Base-by-base conservation (phyloP, 805 yeast genomes). In the Myxozyma geophila region DNA sequence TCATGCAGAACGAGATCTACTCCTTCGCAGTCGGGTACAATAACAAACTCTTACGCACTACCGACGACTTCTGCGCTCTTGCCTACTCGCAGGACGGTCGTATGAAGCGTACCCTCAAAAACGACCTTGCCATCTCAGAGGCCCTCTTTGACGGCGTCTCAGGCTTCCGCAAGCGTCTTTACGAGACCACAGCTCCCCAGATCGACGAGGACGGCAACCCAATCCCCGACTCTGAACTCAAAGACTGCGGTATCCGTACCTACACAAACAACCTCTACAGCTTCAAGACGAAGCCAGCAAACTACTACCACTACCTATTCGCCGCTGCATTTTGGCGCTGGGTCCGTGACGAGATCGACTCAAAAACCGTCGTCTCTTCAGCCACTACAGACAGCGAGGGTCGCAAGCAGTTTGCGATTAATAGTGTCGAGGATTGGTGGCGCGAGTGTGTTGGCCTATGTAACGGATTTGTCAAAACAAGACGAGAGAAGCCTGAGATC, bases 261-360 rank as follows among this genome's bases (percentile, higher is more conserved):
- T 64, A 58, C 47, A 62, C 68, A 35, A 58, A 64, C 51, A 61
- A 58, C 36, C 53, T 64, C 36, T 62, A 64, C 57, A 50, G 47
- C 23, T 41, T 64, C 41, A 58, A 58, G 43, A 17, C 46, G 19
- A 61, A 62, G 66, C 68, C 68, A 12, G 53, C 53, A 17, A 64
- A 64, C 35, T 64, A 54, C 51, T 64, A 64, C 37, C 68, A 64
- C 50, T 64, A 46, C 51, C 55, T 64, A 17, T 64, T 64, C 33
- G 68, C 68, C n/a, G 68, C 68, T 33, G 68, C 68, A 2, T 64
- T 64, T 48, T 64, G 68, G 68, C 61, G 68, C 21, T 64, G 68
- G 68, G 66, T 64, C 8, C 58, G 68, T n/a, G 68, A 64, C 46
- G 62, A 61, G 49, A 52, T 64, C 39, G 67, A 64, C 21, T 41